phyloP scores from a whole-genome alignment of 306 rosid species.

The Vicia faba region DNA sequence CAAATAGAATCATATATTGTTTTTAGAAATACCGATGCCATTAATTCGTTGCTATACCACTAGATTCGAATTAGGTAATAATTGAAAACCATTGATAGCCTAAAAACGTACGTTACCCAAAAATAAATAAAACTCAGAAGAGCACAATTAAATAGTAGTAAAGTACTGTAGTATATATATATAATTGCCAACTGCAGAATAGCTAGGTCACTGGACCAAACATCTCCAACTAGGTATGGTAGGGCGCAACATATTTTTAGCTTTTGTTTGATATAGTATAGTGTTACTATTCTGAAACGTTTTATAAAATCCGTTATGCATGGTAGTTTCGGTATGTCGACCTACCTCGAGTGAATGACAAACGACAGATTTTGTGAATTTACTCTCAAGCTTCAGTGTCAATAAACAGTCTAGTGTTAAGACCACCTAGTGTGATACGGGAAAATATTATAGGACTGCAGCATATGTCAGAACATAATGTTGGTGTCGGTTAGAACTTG shows the following conservation, averaged over 20 bases:
- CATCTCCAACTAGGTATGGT: background rate
- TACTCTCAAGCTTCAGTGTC: slow-evolving; percentile 28
- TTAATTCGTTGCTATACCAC: too few relatives aligned
- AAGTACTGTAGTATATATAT: background rate
- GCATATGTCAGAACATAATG: slow-evolving; percentile 12
- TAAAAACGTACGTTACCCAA: background rate
- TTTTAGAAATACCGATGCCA: too few relatives aligned
- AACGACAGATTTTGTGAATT: slow-evolving; percentile 14
- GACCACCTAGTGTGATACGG: slow-evolving; percentile 10
- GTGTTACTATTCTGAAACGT: background rate
- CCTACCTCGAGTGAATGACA: slow-evolving; percentile 22
- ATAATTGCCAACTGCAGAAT: slow-evolving; percentile 5
- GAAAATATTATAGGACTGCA: slow-evolving; percentile 13
- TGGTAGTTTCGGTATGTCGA: slow-evolving; percentile 37
- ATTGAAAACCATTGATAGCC: background rate
- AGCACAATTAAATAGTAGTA: too few relatives aligned
- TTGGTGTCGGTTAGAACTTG: background rate
- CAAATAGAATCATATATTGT: too few relatives aligned
- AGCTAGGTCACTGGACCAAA: background rate
- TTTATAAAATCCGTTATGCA: slow-evolving; percentile 27
- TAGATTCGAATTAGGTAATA: too few relatives aligned
- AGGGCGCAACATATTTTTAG: slow-evolving; percentile 12
- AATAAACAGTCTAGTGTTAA: slow-evolving; percentile 17
- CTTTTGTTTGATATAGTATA: background rate
- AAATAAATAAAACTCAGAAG: background rate